phyloP scores from a whole-genome alignment of 2,329 filamentous ascomycete species.

The Cladophialophora exuberans region DNA sequence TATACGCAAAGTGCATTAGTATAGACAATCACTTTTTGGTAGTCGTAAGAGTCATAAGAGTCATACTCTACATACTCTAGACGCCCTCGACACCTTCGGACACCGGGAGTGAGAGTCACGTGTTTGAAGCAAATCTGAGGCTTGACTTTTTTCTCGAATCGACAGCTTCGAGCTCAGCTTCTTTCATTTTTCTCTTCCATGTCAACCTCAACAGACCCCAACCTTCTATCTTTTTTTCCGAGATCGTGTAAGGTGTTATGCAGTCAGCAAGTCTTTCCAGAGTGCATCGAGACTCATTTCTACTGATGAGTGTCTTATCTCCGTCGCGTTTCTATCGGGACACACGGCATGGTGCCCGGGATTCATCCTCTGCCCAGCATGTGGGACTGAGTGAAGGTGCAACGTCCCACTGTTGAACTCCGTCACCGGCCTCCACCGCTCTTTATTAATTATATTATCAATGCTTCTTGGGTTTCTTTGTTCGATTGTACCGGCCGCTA shows the following conservation, averaged over 20 bases:
- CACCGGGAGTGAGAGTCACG: too few species aligned
- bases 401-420: too few species aligned
- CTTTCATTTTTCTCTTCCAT: not conserved
- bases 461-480: not conserved
- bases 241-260: not conserved
- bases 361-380: not conserved
- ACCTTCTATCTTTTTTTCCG: not conserved
- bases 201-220: not conserved
- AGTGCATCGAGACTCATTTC: too few species aligned
- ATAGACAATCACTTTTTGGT: too few species aligned
- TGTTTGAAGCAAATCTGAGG: too few species aligned
- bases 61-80: too few species aligned
- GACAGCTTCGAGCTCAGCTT: too few species aligned
- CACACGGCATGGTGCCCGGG: constrained; percentile 11
- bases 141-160: too few species aligned
- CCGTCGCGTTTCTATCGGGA: constrained; percentile 1
- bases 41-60: too few species aligned
- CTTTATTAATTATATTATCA: not conserved
- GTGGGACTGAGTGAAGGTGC: not conserved
- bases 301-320: constrained; percentile 5
- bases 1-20: too few species aligned
- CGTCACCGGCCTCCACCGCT: constrained; percentile 1
- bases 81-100: too few species aligned
- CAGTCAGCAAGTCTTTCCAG: not conserved
- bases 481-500: not conserved